Base-by-base conservation (phyloP, 1,284 basidiomycete species). In the Schizopora paradoxa region DNA sequence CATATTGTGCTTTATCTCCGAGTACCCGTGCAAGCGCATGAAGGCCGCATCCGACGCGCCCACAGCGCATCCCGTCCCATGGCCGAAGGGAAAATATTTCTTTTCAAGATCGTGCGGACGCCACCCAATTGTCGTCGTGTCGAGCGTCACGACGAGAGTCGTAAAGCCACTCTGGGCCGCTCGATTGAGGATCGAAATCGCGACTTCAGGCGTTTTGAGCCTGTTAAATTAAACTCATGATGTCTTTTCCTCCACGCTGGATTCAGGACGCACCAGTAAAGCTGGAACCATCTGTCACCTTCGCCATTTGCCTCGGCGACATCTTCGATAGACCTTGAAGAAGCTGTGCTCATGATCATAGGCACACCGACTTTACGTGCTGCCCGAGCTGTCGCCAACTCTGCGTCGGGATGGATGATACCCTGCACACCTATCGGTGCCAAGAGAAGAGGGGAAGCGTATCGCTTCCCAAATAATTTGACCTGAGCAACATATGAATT, bases 381-480 rank as follows among this genome's bases (percentile, higher is more conserved):
- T 0, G 86, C 86, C 3, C 72, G 69, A 0, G 86, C 85, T 1
- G 80, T 69, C 1, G 77, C 83, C 13, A 84, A 62, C 55, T 91
- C 88, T 0, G 73, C 87, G 26, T 85, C 79, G 0, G 65, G 63
- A 54, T 82, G 76, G 54, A 84, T 73, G 48, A 86, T 77, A 6
- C 74, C 78, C 57, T 89, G 87, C 2, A 83, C 79, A 5, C 87
- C 87, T 32, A 91, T 74, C 0, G 87, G 87, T 0, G 81, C 83
- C 42, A 90, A 63, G 48, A 87, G 66, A 8, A 91, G 56, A 0
- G 87, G 87, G 0, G 77, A 69, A 5, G 75, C 63, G 46, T 83
- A 66, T 28, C 68, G 82, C 28, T 80, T 73, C 2, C 86, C 88
- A 56, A 91, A 84, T 31, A 85, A 66, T 11, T 74, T 82, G 2